Evolutionary conservation across 208 protist species (phyloP), one percentile per base, ranked within the genome.

Genomic region (Phytomonas francai): DNA sequence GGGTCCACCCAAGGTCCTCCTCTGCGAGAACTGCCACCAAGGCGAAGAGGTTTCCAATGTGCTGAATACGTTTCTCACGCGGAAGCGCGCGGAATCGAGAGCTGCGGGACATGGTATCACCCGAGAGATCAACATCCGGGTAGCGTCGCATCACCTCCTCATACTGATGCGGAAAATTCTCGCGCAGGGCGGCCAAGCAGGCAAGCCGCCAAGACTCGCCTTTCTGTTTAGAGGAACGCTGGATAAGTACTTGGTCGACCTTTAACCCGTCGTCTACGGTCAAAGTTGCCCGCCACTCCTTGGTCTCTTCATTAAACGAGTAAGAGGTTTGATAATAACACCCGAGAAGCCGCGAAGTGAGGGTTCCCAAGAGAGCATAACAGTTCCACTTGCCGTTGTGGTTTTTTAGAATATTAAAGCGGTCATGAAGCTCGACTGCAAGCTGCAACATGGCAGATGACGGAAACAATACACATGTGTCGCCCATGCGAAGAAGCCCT

Each of bases 1-100:
- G 84, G 32, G 81, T 72, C 90, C 90, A 96, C 12, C 90, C 90
- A 22, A 93, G 78, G 74, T 96, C 90, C 69, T 96, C 87, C 72
- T 92, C 84, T 25, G 76, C 87, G 73, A 96, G 89, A 36, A 81
- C 80, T 49, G 73, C 54, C 57, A 96, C 79, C 51, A 93, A 79
- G 2, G 76, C 65, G 34, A 89, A 83, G 33, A 96, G 67, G 58
- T 78, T 82, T 9, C 68, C 69, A 11, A 96, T 83, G 77, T 92
- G 87, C 36, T 78, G 70, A 63, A 96, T 81, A 42, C 90, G 90
- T 68, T 93, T 96, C 65, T 93, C 86, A 34, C 87, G 90, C 31
- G 90, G 90, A 34, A 96, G 74, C 27, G 84, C 85, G 59, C 87
- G 83, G 67, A 78, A 88, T 60, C 81, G 80, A 30, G 79, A 75